These are phyloP conservation scores for Corylus heterophylla DNA, from an alignment of 306 rosid species.

Conservation along the genomic window DNA sequence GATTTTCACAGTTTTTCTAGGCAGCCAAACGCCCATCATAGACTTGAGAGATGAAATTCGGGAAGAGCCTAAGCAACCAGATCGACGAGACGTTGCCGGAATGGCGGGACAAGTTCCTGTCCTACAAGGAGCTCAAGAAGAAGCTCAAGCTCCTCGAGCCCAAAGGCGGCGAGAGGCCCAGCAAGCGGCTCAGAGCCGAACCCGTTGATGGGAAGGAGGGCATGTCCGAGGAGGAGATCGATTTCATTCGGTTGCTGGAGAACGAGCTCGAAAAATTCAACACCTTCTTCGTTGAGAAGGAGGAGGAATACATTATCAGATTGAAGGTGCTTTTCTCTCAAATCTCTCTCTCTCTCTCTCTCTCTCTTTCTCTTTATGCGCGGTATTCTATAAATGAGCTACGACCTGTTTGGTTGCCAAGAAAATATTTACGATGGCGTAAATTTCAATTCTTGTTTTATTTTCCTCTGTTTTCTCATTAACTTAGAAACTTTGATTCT, in stretches of 20 bases:
- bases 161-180: constrained; percentile 34
- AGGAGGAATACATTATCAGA: constrained; percentile 89
- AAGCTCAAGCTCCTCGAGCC: constrained; percentile 76
- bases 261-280: constrained; percentile 94
- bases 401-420: constrained; percentile 25
- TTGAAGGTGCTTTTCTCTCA: constrained; percentile 60
- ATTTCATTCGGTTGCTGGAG: constrained; percentile 63
- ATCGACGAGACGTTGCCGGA: constrained; percentile 88
- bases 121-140: constrained; percentile 94
- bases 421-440: not conserved
- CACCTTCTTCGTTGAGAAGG: constrained; percentile 86
- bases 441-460: not conserved
- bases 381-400: not conserved
- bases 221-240: constrained; percentile 68
- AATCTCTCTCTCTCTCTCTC: not conserved
- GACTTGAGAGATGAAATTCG: constrained; percentile 64
- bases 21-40: not conserved
- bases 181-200: constrained; percentile 54
- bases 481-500: not conserved
- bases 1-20: not conserved
- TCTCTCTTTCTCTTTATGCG: not conserved
- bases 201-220: constrained; percentile 21
- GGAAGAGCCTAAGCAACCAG: constrained; percentile 85
- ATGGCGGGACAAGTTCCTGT: constrained; percentile 94
- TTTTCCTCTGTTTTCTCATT: not conserved